Conservation (phyloP, 192 early-diverging fungal genomes). For the Backusella tarrabulga region DNA sequence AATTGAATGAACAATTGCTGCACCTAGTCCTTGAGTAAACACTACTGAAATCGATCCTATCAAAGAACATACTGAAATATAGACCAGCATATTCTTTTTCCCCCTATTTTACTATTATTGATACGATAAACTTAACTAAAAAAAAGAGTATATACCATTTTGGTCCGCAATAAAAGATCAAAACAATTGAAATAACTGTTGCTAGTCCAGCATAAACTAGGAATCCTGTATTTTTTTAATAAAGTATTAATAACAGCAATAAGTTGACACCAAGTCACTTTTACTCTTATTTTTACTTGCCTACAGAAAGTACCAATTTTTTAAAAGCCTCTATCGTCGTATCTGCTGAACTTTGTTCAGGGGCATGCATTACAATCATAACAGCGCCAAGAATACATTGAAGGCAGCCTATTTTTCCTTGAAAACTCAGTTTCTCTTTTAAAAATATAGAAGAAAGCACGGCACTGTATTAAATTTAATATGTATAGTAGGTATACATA, state of each 20-base stretch:
- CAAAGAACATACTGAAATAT: conserved; percentile 88
- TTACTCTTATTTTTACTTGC: neutral
- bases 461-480: conserved; percentile 46
- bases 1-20: conserved; percentile 86
- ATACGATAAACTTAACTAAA: too few relatives aligned
- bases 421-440: conserved; percentile 75
- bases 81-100: conserved; percentile 80
- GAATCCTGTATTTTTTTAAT: conserved; percentile 42
- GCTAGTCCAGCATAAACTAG: conserved; percentile 69
- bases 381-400: conserved; percentile 85
- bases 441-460: conserved; percentile 85
- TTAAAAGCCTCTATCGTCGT: conserved; percentile 76
- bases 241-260: too few relatives aligned
- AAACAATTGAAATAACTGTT: conserved; percentile 51
- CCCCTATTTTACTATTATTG: conserved; percentile 39
- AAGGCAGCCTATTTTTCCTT: conserved; percentile 87
- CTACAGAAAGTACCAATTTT: conserved; percentile 21
- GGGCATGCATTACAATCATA: conserved; percentile 82
- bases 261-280: too few relatives aligned
- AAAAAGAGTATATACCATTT: conserved; percentile 29
- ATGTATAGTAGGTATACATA: neutral
- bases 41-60: conserved; percentile 89
- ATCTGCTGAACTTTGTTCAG: conserved; percentile 72
- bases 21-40: conserved; percentile 86
- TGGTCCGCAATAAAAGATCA: conserved; percentile 79